These are phyloP conservation scores for Pythium phragmiticola DNA, from an alignment of 352 stramenopile genomes.

Conservation along the genomic window DNA sequence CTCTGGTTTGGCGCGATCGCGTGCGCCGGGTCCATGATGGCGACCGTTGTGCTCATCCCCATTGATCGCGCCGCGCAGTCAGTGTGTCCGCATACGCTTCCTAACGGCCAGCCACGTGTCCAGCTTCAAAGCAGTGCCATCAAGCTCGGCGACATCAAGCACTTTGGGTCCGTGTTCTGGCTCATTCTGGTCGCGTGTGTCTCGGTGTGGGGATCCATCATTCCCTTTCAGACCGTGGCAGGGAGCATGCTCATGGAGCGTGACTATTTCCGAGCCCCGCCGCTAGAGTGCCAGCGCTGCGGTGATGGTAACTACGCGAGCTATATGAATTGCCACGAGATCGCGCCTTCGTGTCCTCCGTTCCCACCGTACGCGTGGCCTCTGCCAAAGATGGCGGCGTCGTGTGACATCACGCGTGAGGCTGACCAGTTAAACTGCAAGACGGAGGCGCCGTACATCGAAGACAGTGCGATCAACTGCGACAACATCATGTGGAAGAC, in stretches of 20 bases:
- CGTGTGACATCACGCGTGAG: conserved; percentile 32
- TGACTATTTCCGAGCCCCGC: conserved; percentile 48
- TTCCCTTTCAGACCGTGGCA: conserved; percentile 87
- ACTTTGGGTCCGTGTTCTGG: conserved; percentile 69
- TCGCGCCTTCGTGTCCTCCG: conserved; percentile 34
- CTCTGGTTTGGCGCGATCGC: conserved; percentile 67
- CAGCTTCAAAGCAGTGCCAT: conserved; percentile 16
- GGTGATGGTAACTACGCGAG: conserved; percentile 40
- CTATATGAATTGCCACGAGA: conserved; percentile 43
- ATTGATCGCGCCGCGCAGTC: conserved; percentile 40
- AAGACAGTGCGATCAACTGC: conserved; percentile 48
- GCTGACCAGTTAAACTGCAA: conserved; percentile 41
- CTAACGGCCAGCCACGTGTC: conserved; percentile 30
- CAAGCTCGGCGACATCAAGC: conserved; percentile 39
- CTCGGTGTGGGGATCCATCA: conserved; percentile 74
- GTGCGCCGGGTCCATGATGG: conserved; percentile 43
- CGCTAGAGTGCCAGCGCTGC: conserved; percentile 33
- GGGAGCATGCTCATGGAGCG: conserved; percentile 74
- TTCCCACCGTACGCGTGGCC: conserved; percentile 44
- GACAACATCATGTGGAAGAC: conserved; percentile 41
- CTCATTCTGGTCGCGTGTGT: conserved; percentile 67
- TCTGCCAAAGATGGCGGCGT: conserved; percentile 35
- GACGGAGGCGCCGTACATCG: conserved; percentile 35
- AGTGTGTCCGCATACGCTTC: conserved; percentile 31
- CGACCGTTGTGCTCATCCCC: conserved; percentile 47